Conservation (phyloP, 805 yeast genomes). For the Kurtzmaniella fragi region DNA sequence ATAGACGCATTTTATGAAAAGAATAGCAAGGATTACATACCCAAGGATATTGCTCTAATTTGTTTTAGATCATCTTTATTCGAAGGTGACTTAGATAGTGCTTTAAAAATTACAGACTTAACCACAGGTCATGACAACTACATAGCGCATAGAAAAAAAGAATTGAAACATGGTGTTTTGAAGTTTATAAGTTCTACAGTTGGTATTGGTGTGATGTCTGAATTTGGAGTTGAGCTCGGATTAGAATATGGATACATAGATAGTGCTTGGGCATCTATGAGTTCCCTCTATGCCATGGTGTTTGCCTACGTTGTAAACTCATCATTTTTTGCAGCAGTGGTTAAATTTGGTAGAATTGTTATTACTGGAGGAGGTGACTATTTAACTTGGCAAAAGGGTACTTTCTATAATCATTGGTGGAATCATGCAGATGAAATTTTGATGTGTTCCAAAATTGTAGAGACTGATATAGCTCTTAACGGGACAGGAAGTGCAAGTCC, state of each 20-base stretch:
- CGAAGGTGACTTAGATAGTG: conserved; percentile 52
- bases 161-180: conserved; percentile 25
- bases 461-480: conserved; percentile 54
- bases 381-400: conserved; percentile 61
- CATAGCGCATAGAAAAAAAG: conserved; percentile 24
- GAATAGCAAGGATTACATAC: conserved; percentile 24
- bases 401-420: conserved; percentile 60
- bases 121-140: conserved; percentile 58
- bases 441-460: conserved; percentile 60
- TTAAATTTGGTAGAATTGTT: conserved; percentile 35
- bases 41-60: conserved; percentile 44
- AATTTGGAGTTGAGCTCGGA: conserved; percentile 36
- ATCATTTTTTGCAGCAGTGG: conserved; percentile 36
- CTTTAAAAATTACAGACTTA: conserved; percentile 52
- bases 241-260: conserved; percentile 36
- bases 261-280: conserved; percentile 31
- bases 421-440: conserved; percentile 63
- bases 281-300: conserved; percentile 44
- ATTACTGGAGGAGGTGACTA: conserved; percentile 43
- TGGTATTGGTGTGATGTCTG: conserved; percentile 31
- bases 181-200: conserved; percentile 27
- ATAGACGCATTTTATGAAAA: conserved; percentile 21
- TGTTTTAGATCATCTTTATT: conserved; percentile 59
- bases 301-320: conserved; percentile 36
- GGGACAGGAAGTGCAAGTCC: conserved; percentile 42